Percentiles rank a stretch among this genome's conserved stretches.
Evolutionary conservation across 2,329 filamentous ascomycete species (phyloP).

Genomic region (Cadophora sp.): DNA sequence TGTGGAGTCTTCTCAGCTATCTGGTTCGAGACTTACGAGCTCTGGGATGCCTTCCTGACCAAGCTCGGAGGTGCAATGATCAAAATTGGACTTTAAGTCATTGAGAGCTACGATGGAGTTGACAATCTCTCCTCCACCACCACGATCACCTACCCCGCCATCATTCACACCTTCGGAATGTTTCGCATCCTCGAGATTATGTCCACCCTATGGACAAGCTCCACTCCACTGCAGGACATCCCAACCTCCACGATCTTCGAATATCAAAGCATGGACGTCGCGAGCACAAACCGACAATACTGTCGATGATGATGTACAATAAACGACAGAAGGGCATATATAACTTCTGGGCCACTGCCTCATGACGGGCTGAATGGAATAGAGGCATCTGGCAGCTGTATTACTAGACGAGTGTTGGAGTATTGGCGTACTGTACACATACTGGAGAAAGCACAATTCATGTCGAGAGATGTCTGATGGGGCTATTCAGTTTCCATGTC

Average conservation of each 20-base stretch:
- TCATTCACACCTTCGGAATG: neutral
- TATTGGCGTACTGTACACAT: neutral
- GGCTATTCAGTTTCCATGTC: neutral
- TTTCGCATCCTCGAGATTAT: neutral
- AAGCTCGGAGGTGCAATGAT: slow-evolving; percentile 30
- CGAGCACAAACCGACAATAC: neutral
- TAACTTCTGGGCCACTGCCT: neutral
- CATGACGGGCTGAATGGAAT: neutral
- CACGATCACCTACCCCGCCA: neutral
- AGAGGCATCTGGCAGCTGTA: neutral
- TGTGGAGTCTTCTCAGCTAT: slow-evolving; percentile 35
- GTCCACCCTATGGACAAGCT: neutral
- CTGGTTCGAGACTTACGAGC: slow-evolving; percentile 35
- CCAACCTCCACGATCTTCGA: neutral
- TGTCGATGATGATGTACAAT: neutral
- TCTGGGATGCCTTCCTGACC: slow-evolving; percentile 36
- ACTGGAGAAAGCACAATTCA: neutral
- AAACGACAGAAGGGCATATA: neutral
- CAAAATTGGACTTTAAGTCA: slow-evolving; percentile 24
- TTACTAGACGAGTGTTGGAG: slow-evolving; percentile 7
- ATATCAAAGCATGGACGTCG: no score
- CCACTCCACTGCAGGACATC: neutral
- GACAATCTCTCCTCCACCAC: neutral
- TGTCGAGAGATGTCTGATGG: neutral
- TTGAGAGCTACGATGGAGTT: neutral